Percentiles rank a stretch among this genome's conserved stretches.
phyloP scores from a whole-genome alignment of 495 filamentous ascomycete genomes.

The Neurospora tetraspora region DNA sequence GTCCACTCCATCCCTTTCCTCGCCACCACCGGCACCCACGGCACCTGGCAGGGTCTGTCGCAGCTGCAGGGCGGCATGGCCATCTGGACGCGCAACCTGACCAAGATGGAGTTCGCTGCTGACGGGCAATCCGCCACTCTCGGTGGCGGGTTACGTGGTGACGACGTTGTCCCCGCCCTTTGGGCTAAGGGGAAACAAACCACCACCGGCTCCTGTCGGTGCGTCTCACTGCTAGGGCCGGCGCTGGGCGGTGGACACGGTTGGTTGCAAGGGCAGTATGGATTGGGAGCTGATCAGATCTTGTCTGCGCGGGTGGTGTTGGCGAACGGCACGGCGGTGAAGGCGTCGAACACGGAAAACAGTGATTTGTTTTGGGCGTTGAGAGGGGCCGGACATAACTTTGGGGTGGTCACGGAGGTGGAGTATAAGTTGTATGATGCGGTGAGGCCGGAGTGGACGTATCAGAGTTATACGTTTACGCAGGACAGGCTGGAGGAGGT shows the following conservation, averaged over 20 bases:
- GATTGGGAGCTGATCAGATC: constrained; percentile 48
- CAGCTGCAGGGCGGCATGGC: constrained; percentile 35
- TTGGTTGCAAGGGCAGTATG: constrained; percentile 45
- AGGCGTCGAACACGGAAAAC: constrained; percentile 16
- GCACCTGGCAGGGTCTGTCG: constrained; percentile 25
- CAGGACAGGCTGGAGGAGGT: constrained; percentile 41
- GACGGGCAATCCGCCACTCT: constrained; percentile 37
- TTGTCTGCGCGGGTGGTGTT: constrained; percentile 43
- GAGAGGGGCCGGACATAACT: constrained; percentile 51
- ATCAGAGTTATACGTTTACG: constrained; percentile 33
- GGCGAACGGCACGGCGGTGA: constrained; percentile 40
- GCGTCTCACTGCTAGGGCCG: constrained; percentile 40
- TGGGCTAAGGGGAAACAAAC: constrained; percentile 26
- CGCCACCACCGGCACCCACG: constrained; percentile 38
- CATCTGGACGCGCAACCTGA: constrained; percentile 36
- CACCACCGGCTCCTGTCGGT: constrained; percentile 45
- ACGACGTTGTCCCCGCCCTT: constrained; percentile 19
- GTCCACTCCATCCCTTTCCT: constrained; percentile 37
- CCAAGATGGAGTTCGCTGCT: constrained; percentile 25
- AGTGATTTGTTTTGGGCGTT: constrained; percentile 47
- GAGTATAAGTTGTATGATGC: constrained; percentile 38
- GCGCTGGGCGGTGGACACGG: constrained; percentile 54
- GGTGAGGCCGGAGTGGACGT: constrained; percentile 26
- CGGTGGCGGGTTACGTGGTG: constrained; percentile 34
- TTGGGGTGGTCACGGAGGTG: constrained; percentile 46